Evolutionary conservation across 331 rosid genomes (phyloP), one percentile per base, ranked within the genome.

Genomic region (Cucumis variabilis): DNA sequence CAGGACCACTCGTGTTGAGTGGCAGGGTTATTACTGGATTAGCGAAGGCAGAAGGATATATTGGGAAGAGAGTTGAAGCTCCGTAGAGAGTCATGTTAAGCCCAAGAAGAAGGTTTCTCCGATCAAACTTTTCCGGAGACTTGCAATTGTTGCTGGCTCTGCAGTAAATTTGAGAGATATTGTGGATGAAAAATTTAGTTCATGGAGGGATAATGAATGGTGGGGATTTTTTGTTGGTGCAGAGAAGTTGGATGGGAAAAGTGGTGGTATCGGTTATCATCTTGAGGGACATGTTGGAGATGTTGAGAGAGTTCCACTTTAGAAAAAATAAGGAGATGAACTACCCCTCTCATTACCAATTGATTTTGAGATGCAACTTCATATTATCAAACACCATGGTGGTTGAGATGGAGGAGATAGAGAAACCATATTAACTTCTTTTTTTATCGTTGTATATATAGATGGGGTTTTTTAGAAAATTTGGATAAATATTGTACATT

Each of bases 51-150:
- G 91, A 90, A 3, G 93, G 91, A 63, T 87, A 88, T 33, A 33
- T 33, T 41, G 84, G 65, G 77, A 77, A 82, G 15, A 89, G 89
- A 68, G 89, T 73, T 2, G 90, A 84, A 13, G 90, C 92, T 30
- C 99, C 92, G 23, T 91, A 96, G 7, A 96, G 88, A 0, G 96
- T n/a, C n/a, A n/a, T 95, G 86, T 95, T 95, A 3, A 94, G 90
- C 2, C 99, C 99, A 17, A 96, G 46, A 9, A 96, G 92, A 44
- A 94, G 71, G 63, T 93, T 87, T 76, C 99, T 93, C 74, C 99
- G 73, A 86, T 89, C 87, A 4, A 72, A 9, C 9, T 17, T 30
- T 2, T 63, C 9, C 13, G 25, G n/a, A 23, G 7, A 1, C 9
- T 63, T 87, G 87, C 85, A 87, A 58, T 21, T 21, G 13, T 86